These are phyloP conservation scores for Prunus salicina DNA, from an alignment of 306 rosid genomes.

Conservation along the genomic window DNA sequence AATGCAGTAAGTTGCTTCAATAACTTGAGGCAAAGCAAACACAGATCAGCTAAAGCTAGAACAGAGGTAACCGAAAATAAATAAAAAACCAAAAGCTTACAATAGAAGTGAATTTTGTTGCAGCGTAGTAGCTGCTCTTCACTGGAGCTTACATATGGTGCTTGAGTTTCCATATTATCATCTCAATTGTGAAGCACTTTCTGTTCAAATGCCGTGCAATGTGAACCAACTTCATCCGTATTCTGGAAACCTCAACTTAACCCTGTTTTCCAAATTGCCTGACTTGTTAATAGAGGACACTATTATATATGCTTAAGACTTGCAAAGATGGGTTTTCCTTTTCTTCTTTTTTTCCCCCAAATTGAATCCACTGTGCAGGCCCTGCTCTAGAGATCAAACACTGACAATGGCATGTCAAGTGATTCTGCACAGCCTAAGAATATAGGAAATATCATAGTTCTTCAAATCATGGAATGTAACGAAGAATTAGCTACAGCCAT, in stretches of 20 bases:
- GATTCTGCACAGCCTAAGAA: not conserved
- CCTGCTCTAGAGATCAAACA: not conserved
- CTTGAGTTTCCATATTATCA: not conserved
- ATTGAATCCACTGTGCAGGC: not conserved
- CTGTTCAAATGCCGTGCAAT: not conserved
- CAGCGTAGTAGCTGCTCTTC: not conserved
- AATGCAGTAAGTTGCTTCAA: not conserved
- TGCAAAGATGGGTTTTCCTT: not conserved
- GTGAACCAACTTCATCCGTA: not conserved
- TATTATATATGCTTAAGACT: not conserved
- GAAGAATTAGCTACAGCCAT: not conserved
- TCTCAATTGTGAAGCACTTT: not conserved
- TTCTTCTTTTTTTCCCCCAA: not conserved
- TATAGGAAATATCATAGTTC: not conserved
- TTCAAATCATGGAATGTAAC: not conserved
- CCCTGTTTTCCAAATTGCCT: not conserved
- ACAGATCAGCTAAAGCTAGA: not conserved
- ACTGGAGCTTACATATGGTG: not conserved
- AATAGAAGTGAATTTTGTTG: not conserved
- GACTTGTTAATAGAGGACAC: not conserved
- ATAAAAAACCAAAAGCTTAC: not conserved
- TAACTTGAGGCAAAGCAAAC: too few species aligned
- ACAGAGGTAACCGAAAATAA: not conserved
- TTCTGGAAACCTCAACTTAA: not conserved
- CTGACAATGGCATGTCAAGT: conserved; percentile 3